Base-by-base conservation (phyloP, 2,329 filamentous ascomycete genomes). In the Colletotrichum liriopes region DNA sequence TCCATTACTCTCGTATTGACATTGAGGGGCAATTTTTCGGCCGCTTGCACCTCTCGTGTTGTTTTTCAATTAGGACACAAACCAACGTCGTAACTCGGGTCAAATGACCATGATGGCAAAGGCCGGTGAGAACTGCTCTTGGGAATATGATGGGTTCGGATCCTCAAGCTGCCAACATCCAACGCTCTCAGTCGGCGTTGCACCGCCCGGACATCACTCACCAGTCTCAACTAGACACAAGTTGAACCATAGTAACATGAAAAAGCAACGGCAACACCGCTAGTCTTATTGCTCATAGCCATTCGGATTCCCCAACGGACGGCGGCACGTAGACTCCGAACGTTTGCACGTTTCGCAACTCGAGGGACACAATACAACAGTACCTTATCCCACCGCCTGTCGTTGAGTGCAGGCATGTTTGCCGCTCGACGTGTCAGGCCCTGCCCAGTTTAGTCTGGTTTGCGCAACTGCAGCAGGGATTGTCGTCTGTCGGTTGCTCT, bases 401-500 rank as follows among this genome's bases (percentile, higher is more conserved):
- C 45, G n/a, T 47, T 18, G 29, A 49, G 43, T n/a, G 29, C 54
- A 32, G 56, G 37, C 26, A 67, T 68, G 43, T 35, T 43, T 71
- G 47, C 51, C 61, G 49, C 55, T 41, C 35, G 23, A 23, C 47
- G 14, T 55, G 45, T 55, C 32, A 45, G 52, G 37, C 62, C 56
- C 29, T 56, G 63, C 56, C 67, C 55, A 56, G 35, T 43, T 51
- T 29, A 61, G 23, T 32, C 35, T 18, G 52, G 54, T 56, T 35
- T 39, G 35, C 45, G 45, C 45, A 62, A 51, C n/a, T 26, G 32
- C 14, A 71, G 39, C 68, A 68, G 56, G 68, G 64, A 41, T 71
- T 62, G 49, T 43, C 41, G 55, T 62, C 45, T 26, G 52, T 47
- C 35, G 47, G 56, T 71, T 67, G 68, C 68, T 67, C 32, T 56